Evolutionary conservation across 2,329 filamentous ascomycete genomes (phyloP), one percentile per base, ranked within the genome.

Genomic region (Nothophoma quercina): DNA sequence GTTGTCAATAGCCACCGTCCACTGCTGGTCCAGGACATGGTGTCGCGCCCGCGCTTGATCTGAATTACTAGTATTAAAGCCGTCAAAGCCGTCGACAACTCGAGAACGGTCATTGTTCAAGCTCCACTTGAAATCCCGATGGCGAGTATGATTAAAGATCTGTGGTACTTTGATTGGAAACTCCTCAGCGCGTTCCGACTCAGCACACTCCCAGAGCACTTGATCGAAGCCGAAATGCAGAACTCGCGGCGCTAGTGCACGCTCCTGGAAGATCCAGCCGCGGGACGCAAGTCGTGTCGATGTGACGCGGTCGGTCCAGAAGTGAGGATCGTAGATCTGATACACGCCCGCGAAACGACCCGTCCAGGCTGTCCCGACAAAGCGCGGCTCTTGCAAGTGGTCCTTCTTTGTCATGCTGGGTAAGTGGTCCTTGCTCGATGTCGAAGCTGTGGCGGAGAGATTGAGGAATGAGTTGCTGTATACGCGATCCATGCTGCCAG

Each of bases 241-340:
- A 13, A 57, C 36, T 5, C 59, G 51, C 10, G 48, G 48, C 7
- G 59, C 50, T 13, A 62, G 43, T 7, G 58, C 22, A 2, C 59
- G 50, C 26, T 62, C 59, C 32, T 62, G 59, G 19, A 56, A 34
- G 12, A 58, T 57, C 59, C 56, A 62, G 8, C 28, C 59, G 2
- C 59, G 50, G 7, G 29, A 16, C 7, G 29, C 29, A 6, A 32
- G 29, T n/a, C 29, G 13, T 4, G 29, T 16, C 4, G 13, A 15
- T 9, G 29, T 32, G n/a, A 16, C 29, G 29, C 29, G 29, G 13
- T 32, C 29, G 29, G 29, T 6, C 29, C 29, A 32, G 7, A 32
- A 16, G 29, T 32, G n/a, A 15, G 29, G 29, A 9, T 32, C 29
- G 29, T 15, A 32, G 29, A 32, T 32, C 29, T 32, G 29, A n/a